A percentile compares a stretch with the other conserved stretches of the same genome.
These are phyloP conservation scores for Solanum phureja DNA, from an alignment of 257 asterid species.

Conservation along the genomic window DNA sequence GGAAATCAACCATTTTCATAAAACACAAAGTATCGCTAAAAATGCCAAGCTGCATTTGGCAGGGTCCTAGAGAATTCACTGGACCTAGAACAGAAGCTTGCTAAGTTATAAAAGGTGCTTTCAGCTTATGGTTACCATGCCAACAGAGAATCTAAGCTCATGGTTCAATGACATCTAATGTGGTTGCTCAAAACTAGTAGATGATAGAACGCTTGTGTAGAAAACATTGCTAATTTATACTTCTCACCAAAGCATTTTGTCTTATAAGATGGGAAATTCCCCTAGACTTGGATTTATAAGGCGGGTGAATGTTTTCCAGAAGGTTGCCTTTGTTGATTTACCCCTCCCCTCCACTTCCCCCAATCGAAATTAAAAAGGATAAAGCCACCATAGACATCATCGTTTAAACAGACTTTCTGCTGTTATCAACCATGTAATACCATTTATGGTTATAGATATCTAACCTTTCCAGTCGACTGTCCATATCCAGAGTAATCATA, in stretches of 20 bases:
- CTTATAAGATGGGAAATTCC: not conserved
- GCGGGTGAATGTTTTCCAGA: not conserved
- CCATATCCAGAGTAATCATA: slow-evolving; percentile 99
- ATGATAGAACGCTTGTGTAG: not conserved
- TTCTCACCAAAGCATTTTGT: not conserved
- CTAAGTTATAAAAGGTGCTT: not conserved
- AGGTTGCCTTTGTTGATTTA: not conserved
- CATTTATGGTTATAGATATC: slow-evolving; percentile 11
- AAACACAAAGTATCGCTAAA: not conserved
- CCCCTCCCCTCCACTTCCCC: not conserved
- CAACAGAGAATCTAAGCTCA: not conserved
- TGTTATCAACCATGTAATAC: not conserved
- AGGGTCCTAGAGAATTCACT: not conserved
- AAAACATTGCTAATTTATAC: not conserved
- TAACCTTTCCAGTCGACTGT: slow-evolving; percentile 93
- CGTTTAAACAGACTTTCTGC: not conserved
- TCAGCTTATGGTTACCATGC: not conserved
- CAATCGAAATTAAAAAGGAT: not conserved
- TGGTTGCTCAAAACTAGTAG: not conserved
- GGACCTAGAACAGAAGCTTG: not conserved
- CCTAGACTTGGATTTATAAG: not conserved
- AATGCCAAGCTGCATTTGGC: not conserved
- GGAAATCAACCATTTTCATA: not conserved
- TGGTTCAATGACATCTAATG: not conserved
- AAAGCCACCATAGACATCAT: not conserved